Conservation (phyloP, 169 alveolate species). For the Eimeria zaria region DNA sequence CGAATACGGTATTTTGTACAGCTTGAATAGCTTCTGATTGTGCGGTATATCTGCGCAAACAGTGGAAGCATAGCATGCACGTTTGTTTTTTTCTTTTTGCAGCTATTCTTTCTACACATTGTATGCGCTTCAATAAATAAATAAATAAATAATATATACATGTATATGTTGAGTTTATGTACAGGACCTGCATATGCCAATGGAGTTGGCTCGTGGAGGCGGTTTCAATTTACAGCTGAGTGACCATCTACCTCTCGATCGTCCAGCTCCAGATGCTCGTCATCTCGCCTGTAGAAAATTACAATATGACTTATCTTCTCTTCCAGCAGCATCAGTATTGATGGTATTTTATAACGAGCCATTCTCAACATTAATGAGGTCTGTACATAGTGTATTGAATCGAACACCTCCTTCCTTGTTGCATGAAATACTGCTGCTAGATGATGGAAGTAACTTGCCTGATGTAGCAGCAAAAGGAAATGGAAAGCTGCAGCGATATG, state of each 20-base stretch:
- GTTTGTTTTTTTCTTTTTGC: not conserved
- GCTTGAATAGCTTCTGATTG: not conserved
- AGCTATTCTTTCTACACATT: not conserved
- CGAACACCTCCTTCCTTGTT: slow-evolving; percentile 88
- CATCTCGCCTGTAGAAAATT: slow-evolving; percentile 42
- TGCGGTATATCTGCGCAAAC: not conserved
- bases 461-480: slow-evolving; percentile 8
- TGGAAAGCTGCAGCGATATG: slow-evolving; percentile 64
- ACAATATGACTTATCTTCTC: slow-evolving; percentile 72
- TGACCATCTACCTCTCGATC: slow-evolving; percentile 88
- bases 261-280: slow-evolving; percentile 86
- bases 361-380: slow-evolving; percentile 87
- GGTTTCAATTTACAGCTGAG: slow-evolving; percentile 86
- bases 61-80: not conserved
- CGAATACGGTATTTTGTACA: no score
- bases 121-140: no score
- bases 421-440: slow-evolving; percentile 87
- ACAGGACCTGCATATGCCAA: slow-evolving; percentile 82
- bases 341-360: slow-evolving; percentile 89
- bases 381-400: slow-evolving; percentile 88
- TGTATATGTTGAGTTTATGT: not conserved
- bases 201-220: slow-evolving; percentile 88
- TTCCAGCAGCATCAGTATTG: slow-evolving; percentile 87
- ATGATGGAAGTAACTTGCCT: slow-evolving; percentile 85
- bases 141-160: no score